Base-by-base conservation (phyloP, 768 basidiomycete genomes). In the Tephrocybe sp. region DNA sequence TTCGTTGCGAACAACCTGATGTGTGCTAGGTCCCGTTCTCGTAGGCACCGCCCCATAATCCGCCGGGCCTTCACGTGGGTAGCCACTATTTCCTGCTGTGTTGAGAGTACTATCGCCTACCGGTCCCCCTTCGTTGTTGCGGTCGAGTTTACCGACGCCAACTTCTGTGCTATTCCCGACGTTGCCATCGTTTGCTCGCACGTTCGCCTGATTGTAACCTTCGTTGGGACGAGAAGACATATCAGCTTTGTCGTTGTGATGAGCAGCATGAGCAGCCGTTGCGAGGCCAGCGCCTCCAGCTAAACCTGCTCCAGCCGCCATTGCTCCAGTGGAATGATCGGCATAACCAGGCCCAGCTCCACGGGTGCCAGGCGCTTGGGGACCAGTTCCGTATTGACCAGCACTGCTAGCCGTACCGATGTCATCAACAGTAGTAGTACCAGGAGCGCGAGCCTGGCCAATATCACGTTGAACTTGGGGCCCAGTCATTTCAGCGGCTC, bases 321-420 rank as follows among this genome's bases (percentile, higher is more conserved):
- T 21, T 21, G 8, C n/a, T n/a, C n/a, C n/a, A n/a, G n/a, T n/a
- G n/a, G n/a, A n/a, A n/a, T 45, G 22, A 8, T 16, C 27, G 16
- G 39, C 25, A 24, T 37, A 34, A 40, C 29, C 37, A 37, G 49
- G 42, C 8, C 42, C 42, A 18, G 3, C 12, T 3, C 15, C 44
- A 19, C 43, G 19, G 10, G 44, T 39, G 33, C 45, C 46, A 38
- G 41, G 25, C 1, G 33, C 33, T 24, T 47, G 41, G 18, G 39
- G 4, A 27, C 36, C 34, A 31, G 34, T 43, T 24, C n/a, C 27
- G 21, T 50, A 3, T 23, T 46, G 45, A n/a, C 33, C 41, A 47
- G 51, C 40, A 15, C 34, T 47, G 13, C 37, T 43, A 18, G 30
- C 6, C 22, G 21, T 15, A 8, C 25, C 23, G 6, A 12, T 34